These are phyloP conservation scores for Pisolithus microcarpus DNA, from an alignment of 768 basidiomycete genomes.

Conservation along the genomic window DNA sequence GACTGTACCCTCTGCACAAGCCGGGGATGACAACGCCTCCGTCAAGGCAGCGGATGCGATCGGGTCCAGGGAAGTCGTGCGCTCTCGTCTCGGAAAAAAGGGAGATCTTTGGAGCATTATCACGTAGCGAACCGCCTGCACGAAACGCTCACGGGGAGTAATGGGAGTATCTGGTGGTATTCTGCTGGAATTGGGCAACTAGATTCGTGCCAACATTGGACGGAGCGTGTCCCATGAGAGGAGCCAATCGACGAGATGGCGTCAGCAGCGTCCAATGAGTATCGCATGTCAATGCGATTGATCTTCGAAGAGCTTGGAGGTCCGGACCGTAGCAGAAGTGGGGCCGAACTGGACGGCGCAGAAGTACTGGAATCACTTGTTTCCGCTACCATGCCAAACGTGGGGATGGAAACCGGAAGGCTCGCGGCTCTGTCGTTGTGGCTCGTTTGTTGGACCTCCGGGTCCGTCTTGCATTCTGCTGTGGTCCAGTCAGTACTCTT, in stretches of 20 bases:
- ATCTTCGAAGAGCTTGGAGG: constrained; percentile 1
- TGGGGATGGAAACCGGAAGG: background rate
- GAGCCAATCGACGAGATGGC: background rate
- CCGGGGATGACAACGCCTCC: background rate
- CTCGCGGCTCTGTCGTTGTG: background rate
- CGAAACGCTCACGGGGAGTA: constrained; percentile 21
- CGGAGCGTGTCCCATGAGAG: constrained; percentile 1
- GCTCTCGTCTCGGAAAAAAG: constrained; percentile 24
- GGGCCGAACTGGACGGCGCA: background rate
- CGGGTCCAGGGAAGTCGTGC: constrained; percentile 29
- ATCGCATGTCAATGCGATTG: background rate
- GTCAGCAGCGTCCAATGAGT: background rate
- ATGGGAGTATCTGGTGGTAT: background rate
- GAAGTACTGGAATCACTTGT: background rate
- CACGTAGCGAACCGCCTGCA: constrained; percentile 32
- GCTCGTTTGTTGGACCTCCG: background rate
- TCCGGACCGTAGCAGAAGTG: background rate
- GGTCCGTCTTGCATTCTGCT: background rate
- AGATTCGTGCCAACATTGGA: background rate
- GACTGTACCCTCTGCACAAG: background rate
- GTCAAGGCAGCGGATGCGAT: background rate
- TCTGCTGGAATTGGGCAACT: background rate
- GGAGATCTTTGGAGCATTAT: constrained; percentile 26
- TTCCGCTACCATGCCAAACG: background rate
- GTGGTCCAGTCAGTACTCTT: background rate